Conservation (phyloP, 345 rosid species). For the Dovyalis caffra region DNA sequence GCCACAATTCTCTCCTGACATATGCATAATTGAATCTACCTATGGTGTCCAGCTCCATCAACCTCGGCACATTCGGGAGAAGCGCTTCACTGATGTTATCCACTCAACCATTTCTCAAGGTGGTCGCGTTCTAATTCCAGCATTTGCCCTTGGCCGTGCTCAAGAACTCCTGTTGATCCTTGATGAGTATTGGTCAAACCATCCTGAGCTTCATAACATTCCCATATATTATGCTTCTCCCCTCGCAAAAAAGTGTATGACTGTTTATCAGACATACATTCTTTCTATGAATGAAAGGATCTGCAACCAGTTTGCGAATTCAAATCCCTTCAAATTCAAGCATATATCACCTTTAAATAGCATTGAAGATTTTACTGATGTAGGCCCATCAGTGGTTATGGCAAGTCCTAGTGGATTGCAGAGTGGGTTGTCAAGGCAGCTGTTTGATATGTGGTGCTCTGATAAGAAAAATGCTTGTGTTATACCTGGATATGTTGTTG, state of each 20-base stretch:
- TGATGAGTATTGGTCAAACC: slow-evolving; percentile 89
- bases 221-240: slow-evolving; percentile 96
- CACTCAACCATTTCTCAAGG: slow-evolving; percentile 87
- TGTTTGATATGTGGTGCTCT: slow-evolving; percentile 82
- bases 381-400: slow-evolving; percentile 93
- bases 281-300: slow-evolving; percentile 94
- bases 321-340: slow-evolving; percentile 91
- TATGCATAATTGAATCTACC: slow-evolving; percentile 92
- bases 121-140: slow-evolving; percentile 76
- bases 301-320: slow-evolving; percentile 80
- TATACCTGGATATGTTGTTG: slow-evolving; percentile 86
- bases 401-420: slow-evolving; percentile 93
- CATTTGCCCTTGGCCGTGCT: slow-evolving; percentile 34
- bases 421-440: slow-evolving; percentile 86
- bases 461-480: too few relatives aligned
- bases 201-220: slow-evolving; percentile 82
- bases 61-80: slow-evolving; percentile 79
- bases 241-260: slow-evolving; percentile 92
- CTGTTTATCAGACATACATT: slow-evolving; percentile 94
- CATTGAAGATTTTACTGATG: slow-evolving; percentile 81
- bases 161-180: slow-evolving; percentile 41
- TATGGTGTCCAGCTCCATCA: slow-evolving; percentile 97
- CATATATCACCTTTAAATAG: too few relatives aligned
- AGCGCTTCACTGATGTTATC: slow-evolving; percentile 90
- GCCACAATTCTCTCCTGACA: slow-evolving; percentile 95